Evolutionary conservation across 129 eudicot genomes (phyloP), one percentile per base, ranked within the genome.

Genomic region (Chrysanthemum makinoi): DNA sequence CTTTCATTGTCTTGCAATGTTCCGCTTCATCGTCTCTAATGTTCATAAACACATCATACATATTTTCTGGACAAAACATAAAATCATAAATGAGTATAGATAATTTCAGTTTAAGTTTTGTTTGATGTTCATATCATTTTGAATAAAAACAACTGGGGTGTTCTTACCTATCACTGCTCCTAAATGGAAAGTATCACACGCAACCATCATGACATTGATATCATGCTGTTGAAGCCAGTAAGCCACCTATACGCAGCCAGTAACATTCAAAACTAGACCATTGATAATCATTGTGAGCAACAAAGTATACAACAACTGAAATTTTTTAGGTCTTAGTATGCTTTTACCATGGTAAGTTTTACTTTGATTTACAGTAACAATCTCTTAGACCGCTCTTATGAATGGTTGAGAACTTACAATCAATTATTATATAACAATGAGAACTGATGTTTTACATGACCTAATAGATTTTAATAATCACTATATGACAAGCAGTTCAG

Each of bases 11-110:
- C 88, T 95, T 95, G 62, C 97, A 90, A 51, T 95, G 97, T 82
- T 95, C 99, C n/a, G 96, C 99, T 88, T 95, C 99, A 16, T 95
- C 99, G 6, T 95, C 99, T 88, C 99, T 90, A 28, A 95, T 86
- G 88, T 95, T 95, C 61, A 86, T 0, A 67, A 95, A 95, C 24
- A 90, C 97, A 78, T 95, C 99, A 26, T 94, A 94, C 94, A 94
- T 57, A 68, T 94, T 94, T 58, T 90, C 99, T 94, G 90, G 28
- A 87, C 51, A 58, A 6, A 69, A 66, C 10, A 53, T 7, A 33
- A 73, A 3, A 50, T 13, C 18, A 15, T 0, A 61, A 2, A 75
- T 33, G 48, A 50, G 39, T 39, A 73, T 33, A 14, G n/a, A 33
- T 14, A 65, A 6, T 30, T 33, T 57, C 10, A 62, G 52, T 15